Base-by-base conservation (phyloP, 768 basidiomycete species). In the Phlebiopsis flavidoalba region DNA sequence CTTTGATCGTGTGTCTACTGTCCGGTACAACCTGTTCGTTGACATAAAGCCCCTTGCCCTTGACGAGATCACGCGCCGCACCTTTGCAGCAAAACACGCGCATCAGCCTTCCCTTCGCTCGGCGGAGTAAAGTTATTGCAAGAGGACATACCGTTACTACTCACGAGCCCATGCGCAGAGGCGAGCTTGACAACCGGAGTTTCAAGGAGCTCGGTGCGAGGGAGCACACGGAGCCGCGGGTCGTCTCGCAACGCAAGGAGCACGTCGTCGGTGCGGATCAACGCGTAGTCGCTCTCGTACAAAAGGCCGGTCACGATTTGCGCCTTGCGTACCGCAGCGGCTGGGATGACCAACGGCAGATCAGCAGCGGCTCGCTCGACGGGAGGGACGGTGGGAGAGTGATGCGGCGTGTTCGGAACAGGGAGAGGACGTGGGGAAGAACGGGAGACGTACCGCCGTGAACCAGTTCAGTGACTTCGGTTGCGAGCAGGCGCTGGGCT, bases 1-100 rank as follows among this genome's bases (percentile, higher is more conserved):
- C 64, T 8, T 70, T 64, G 15, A 89, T 66, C 33, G 70, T 79
- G 53, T 75, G 74, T 35, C 77, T 74, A 19, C 76, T 62, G 62
- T 87, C 84, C n/a, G 71, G 72, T 31, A 92, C 76, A 7, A 80
- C 77, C 5, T 66, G 58, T 55, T 86, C 85, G 70, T 96, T 95
- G 40, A 91, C 65, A 69, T 89, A 90, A 14, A 94, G 73, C 8
- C 91, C 92, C 24, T 85, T 83, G 0, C 83, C 79, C 50, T 79
- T 70, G 31, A 89, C 77, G 17, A 93, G 78, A 36, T 55, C 54
- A 8, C 80, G 78, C 45, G 80, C 79, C 0, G 89, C 88, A 49
- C 84, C 86, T 60, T 31, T 31, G n/a, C n/a, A 31, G 83, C 91
- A 22, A 26, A 36, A 37, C 70, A 36, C 68, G 33, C 58, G 57